Conservation (phyloP, 2,329 filamentous ascomycete genomes). For the Penicillium sp. region DNA sequence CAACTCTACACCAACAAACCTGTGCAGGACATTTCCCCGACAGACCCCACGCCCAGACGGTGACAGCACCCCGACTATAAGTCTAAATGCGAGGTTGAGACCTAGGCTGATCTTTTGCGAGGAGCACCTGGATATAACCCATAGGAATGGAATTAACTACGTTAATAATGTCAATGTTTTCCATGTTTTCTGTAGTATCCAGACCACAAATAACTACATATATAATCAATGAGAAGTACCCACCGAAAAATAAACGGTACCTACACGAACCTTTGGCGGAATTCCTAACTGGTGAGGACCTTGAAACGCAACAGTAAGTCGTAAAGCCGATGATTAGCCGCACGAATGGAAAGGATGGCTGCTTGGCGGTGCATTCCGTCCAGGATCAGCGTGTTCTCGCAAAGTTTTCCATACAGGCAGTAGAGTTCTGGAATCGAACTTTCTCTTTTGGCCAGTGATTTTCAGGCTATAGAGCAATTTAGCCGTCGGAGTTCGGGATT, state of each 20-base stretch:
- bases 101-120: not conserved
- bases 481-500: not conserved
- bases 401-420: not conserved
- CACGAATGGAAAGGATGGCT: not conserved
- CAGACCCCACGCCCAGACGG: not conserved
- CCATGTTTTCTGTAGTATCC: not conserved
- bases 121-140: not conserved
- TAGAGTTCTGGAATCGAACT: not conserved
- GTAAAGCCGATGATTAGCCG: constrained; percentile 3
- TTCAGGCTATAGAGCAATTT: not conserved
- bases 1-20: not conserved
- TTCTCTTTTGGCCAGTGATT: not conserved
- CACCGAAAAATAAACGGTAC: not conserved
- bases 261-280: not conserved
- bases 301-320: not conserved
- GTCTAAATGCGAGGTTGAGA: not conserved
- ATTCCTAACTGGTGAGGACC: not conserved
- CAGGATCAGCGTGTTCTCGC: not conserved
- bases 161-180: not conserved
- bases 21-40: not conserved
- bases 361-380: not conserved
- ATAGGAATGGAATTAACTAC: not conserved
- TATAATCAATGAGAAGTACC: not conserved
- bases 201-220: not conserved
- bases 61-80: not conserved